phyloP scores from a whole-genome alignment of 2,329 filamentous ascomycete genomes.

The Alternaria sp. region DNA sequence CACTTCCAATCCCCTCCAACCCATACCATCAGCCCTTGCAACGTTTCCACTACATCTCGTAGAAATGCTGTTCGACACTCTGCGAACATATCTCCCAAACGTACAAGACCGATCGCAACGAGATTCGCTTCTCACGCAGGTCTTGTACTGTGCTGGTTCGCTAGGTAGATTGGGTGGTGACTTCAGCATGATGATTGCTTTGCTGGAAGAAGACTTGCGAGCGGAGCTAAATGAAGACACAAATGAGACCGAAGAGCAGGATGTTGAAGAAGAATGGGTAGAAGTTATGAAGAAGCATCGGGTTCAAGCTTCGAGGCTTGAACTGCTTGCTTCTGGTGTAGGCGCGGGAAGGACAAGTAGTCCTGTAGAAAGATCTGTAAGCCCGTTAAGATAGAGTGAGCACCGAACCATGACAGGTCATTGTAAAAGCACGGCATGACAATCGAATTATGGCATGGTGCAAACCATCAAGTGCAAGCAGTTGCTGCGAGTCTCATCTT shows the following conservation, averaged over 20 bases:
- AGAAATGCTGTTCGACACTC: slow-evolving; percentile 78
- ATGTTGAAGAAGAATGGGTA: slow-evolving; percentile 74
- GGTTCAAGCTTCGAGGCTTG: slow-evolving; percentile 79
- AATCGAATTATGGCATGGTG: background rate
- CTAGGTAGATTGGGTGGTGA: slow-evolving; percentile 89
- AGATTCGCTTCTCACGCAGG: slow-evolving; percentile 90
- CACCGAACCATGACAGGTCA: background rate
- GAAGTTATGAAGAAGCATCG: slow-evolving; percentile 89
- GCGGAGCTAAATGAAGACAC: slow-evolving; percentile 49
- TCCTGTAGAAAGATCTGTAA: slow-evolving; percentile 16
- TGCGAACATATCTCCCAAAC: slow-evolving; percentile 79
- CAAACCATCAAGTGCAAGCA: background rate
- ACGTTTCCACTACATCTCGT: slow-evolving; percentile 88
- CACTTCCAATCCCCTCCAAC: slow-evolving; percentile 52
- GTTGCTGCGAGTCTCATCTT: background rate
- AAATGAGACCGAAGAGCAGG: slow-evolving; percentile 45
- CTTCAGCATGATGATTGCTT: slow-evolving; percentile 85
- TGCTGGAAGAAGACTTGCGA: slow-evolving; percentile 58
- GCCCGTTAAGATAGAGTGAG: slow-evolving; percentile 2
- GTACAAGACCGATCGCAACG: slow-evolving; percentile 80
- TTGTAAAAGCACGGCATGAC: background rate
- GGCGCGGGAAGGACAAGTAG: slow-evolving; percentile 42
- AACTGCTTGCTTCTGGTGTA: slow-evolving; percentile 60
- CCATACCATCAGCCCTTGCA: slow-evolving; percentile 77
- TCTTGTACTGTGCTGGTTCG: slow-evolving; percentile 91